phyloP scores from a whole-genome alignment of 768 basidiomycete species.

The Amanita subjunquillea region DNA sequence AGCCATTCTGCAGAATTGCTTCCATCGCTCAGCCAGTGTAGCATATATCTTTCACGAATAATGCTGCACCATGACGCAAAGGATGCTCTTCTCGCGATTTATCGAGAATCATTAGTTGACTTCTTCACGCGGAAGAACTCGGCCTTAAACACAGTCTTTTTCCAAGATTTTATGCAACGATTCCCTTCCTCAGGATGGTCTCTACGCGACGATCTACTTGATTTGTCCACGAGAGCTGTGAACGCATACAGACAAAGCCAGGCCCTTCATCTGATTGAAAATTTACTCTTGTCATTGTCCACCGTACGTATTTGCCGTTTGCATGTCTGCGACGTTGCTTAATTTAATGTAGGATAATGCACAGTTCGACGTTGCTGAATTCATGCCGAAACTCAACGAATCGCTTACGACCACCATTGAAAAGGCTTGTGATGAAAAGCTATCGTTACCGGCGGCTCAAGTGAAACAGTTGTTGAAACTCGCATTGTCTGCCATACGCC shows the following conservation, averaged over 20 bases:
- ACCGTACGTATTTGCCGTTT: conserved; percentile 24
- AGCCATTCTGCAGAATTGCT: conserved; percentile 52
- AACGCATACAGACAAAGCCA: conserved; percentile 75
- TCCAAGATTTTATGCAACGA: conserved; percentile 68
- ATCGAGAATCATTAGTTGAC: conserved; percentile 59
- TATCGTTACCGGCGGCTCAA: conserved; percentile 45
- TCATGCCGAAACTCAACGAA: conserved; percentile 40
- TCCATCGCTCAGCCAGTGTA: conserved; percentile 56
- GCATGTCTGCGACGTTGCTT: background rate
- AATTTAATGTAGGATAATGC: conserved; percentile 14
- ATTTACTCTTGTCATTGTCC: conserved; percentile 47
- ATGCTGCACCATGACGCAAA: conserved; percentile 30
- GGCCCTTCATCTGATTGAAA: conserved; percentile 60
- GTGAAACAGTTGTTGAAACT: conserved; percentile 76
- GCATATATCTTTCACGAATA: conserved; percentile 57
- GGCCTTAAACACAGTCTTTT: conserved; percentile 58
- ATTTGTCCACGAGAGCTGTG: conserved; percentile 44
- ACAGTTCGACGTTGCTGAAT: conserved; percentile 31
- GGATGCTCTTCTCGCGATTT: conserved; percentile 39
- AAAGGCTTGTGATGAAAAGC: conserved; percentile 36
- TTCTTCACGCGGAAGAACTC: conserved; percentile 79
- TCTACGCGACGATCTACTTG: conserved; percentile 50
- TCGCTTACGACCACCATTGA: conserved; percentile 37
- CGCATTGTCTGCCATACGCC: conserved; percentile 52
- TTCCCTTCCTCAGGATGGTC: conserved; percentile 57